Base-by-base conservation (phyloP, 2,329 filamentous ascomycete species). In the Pseudophaeomoniella oleicola region DNA sequence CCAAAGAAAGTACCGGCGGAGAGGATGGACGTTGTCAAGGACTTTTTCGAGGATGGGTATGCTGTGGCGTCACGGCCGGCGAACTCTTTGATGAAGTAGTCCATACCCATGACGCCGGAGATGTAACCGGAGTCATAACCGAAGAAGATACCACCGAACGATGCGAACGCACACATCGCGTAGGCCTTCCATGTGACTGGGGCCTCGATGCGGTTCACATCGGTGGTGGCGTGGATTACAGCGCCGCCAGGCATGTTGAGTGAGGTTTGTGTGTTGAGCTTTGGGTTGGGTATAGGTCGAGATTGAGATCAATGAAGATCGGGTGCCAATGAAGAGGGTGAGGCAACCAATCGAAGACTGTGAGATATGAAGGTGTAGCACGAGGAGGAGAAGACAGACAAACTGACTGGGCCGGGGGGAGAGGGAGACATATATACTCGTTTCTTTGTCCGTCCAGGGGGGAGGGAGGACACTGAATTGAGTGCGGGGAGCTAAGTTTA, bases 1-100 rank as follows among this genome's bases (percentile, higher is more conserved):
- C 82, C 77, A 42, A 85, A 80, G 69, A 87, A 88, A 49, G 81
- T 85, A 57, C 75, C 73, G 52, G 68, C 72, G 22, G 82, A 87
- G 38, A 88, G 72, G 47, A 88, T 85, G 14, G 80, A 84, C 52
- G 76, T 76, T 53, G 86, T 78, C 35, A 80, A 62, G 14, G 73
- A 77, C 47, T 71, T 65, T 34, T 63, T 60, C 39, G 53, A 59
- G 6, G 66, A 60, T 3, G 64, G 57, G 15, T 73, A 45, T 14
- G 58, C 55, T 9, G 58, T 56, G 30, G 38, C 34, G 13, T 42
- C 38, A 16, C 16, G 35, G 5, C 15, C 16, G 27, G 19, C 40
- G 29, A 45, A 55, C 43, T 33, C 57, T 53, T 39, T 43, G 37
- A 62, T 66, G 54, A 71, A 70, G 46, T 59, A 61, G n/a, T 51